Evolutionary conservation across 257 asterid genomes (phyloP).

Genomic region (Fraxinus americana): DNA sequence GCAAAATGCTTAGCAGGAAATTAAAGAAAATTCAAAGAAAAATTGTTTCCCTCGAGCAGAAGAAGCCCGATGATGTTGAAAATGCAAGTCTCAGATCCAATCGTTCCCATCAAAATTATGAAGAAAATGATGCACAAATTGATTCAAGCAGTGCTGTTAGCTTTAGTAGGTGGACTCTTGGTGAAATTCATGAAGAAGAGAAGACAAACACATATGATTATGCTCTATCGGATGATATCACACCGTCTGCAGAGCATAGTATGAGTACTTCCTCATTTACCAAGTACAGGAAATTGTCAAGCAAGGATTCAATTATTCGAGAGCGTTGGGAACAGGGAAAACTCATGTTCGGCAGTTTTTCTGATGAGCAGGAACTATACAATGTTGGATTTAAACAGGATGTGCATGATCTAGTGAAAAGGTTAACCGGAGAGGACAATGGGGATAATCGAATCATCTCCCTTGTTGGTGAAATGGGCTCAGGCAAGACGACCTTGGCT

Average conservation of each 20-base stretch:
- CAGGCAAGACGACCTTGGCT: conserved; percentile 45
- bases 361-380: conserved; percentile 21
- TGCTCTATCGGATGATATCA: neutral
- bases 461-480: conserved; percentile 38
- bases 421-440: neutral
- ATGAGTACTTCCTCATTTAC: neutral
- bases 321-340: conserved; percentile 13
- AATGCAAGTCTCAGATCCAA: conserved; percentile 12
- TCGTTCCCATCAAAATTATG: neutral
- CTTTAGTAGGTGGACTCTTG: neutral
- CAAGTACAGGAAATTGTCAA: neutral
- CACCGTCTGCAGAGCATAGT: neutral
- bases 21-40: conserved; percentile 10
- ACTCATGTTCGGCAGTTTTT: conserved; percentile 21
- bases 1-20: conserved; percentile 25
- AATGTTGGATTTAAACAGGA: conserved; percentile 16
- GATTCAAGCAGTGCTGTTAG: neutral
- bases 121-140: neutral
- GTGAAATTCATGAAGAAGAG: neutral
- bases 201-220: neutral
- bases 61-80: neutral
- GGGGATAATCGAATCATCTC: conserved; percentile 2
- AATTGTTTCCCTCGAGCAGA: neutral
- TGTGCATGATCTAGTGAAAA: neutral
- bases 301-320: neutral